A percentile compares a stretch with the other conserved stretches of the same genome.
phyloP scores from a whole-genome alignment of 495 filamentous ascomycete genomes.

The Hyphodiscus hymeniophilus region DNA sequence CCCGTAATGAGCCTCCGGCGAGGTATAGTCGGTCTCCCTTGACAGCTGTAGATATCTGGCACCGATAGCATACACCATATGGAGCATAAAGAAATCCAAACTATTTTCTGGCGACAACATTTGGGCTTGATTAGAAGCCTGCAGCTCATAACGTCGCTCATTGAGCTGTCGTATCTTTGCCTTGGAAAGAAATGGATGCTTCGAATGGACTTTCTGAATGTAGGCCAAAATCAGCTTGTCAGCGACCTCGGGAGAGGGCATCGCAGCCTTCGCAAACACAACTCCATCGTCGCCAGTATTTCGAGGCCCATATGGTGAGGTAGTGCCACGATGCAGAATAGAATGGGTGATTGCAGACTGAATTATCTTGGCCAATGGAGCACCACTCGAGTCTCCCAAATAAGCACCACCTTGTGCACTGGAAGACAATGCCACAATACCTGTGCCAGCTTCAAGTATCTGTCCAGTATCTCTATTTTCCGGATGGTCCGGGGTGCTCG shows the following conservation, averaged over 20 bases:
- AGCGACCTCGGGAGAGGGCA: neutral
- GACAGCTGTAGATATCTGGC: neutral
- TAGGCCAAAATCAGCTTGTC: neutral
- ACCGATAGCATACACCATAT: neutral
- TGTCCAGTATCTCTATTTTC: neutral
- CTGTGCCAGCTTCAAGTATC: neutral
- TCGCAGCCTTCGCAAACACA: neutral
- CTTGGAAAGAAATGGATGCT: neutral
- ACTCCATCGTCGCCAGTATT: neutral
- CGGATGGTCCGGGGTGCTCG: neutral
- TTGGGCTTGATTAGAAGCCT: neutral
- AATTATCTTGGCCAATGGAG: neutral
- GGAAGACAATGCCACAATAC: neutral
- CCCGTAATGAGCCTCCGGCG: neutral
- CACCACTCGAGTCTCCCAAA: too few species aligned
- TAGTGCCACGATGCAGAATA: neutral
- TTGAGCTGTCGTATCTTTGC: neutral
- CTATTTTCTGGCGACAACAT: neutral
- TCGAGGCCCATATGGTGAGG: neutral
- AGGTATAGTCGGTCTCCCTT: neutral
- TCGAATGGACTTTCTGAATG: neutral
- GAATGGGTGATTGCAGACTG: neutral
- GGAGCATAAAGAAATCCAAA: neutral
- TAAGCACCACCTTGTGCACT: neutral
- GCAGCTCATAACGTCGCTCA: neutral